Evolutionary conservation across 177 flowering plant genomes (phyloP), one percentile per base, ranked within the genome.

Genomic region (Vitis hybrid): DNA sequence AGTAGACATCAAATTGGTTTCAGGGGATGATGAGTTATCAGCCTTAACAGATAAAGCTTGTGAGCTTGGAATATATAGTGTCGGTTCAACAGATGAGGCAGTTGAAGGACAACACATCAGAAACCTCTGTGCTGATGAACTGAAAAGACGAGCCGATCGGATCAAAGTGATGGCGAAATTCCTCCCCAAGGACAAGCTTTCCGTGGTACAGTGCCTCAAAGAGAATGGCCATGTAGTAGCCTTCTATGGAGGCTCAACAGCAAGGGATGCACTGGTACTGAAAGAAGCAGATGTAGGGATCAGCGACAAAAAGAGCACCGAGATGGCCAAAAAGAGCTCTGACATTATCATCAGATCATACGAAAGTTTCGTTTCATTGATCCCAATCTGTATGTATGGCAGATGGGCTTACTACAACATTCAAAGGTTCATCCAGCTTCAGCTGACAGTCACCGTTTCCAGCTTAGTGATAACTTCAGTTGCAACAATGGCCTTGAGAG

Each of bases 201-300:
- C 40, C 0, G 15, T 75, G 57, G 72, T 71, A 14, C 21, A 75
- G 13, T n/a, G 51, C 62, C 21, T 67, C 48, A 64, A 49, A 32
- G 2, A 67, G 49, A 66, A 19, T 16, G 71, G 71, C 12, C 65
- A 71, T 32, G 18, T 61, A 6, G 78, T 71, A 57, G 74, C 75
- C 1, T 58, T 71, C 21, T 2, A 11, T 15, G 75, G 78, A 52
- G 57, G 71, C 27, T 18, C 21, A 35, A 40, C 63, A 2, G 4
- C 16, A 27, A 62, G 68, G 8, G 74, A 70, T 32, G 11, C 65
- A 27, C 54, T 52, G 2, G 6, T 72, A 32, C 18, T 75, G 13
- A 60, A 54, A 62, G 65, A 66, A 70, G 74, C 78, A 1, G 78
- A 75, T 50, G 57, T 75, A 5, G 74, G 65, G 10, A 55, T 71